Evolutionary conservation across 148 eudicot species (phyloP).

Genomic region (Pouteria glomerata): DNA sequence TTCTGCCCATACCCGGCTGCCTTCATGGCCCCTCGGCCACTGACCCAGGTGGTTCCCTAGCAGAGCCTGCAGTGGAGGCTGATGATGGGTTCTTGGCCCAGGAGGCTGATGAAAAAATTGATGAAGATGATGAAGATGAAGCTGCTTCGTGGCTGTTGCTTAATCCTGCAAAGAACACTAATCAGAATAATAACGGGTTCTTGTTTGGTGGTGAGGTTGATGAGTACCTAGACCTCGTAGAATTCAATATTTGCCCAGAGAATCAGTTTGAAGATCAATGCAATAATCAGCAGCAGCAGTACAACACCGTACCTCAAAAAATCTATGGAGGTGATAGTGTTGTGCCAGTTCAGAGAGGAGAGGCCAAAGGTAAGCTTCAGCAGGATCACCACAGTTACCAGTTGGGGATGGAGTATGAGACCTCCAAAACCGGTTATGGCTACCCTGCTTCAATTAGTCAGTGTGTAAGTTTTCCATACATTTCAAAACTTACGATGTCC

Average conservation of each 20-base stretch:
- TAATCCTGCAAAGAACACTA: constrained; percentile 44
- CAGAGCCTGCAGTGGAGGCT: constrained; percentile 2
- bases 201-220: constrained; percentile 56
- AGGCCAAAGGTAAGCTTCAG: constrained; percentile 31
- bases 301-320: constrained; percentile 32
- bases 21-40: constrained; percentile 22
- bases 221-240: constrained; percentile 60
- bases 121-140: constrained; percentile 67
- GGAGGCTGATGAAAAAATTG: constrained; percentile 27
- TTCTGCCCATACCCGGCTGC: constrained; percentile 35
- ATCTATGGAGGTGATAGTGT: constrained; percentile 47
- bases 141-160: constrained; percentile 77
- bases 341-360: constrained; percentile 51
- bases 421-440: constrained; percentile 37
- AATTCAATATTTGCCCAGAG: constrained; percentile 43
- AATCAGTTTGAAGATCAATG: constrained; percentile 29
- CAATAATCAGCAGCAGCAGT: constrained; percentile 36
- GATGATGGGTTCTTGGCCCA: constrained; percentile 29
- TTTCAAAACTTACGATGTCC: no score
- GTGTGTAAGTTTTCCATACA: constrained; percentile 47
- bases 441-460: constrained; percentile 46
- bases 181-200: constrained; percentile 24
- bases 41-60: constrained; percentile 5
- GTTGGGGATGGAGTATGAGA: constrained; percentile 50
- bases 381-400: constrained; percentile 26